A percentile compares a stretch with the other conserved stretches of the same genome.
phyloP scores from a whole-genome alignment of 2,329 filamentous ascomycete species.

The Fusarium sp. region DNA sequence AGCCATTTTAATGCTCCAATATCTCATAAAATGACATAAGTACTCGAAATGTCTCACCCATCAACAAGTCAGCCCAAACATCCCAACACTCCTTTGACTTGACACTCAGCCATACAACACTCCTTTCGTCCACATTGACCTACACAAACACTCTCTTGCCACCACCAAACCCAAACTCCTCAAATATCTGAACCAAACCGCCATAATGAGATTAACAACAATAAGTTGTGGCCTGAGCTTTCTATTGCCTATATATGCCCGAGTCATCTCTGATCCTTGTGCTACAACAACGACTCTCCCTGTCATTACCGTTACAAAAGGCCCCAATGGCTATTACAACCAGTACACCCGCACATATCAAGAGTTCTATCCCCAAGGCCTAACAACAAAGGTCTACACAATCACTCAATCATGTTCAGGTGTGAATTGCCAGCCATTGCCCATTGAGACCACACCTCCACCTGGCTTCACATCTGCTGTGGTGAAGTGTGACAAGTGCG shows the following conservation, averaged over 20 bases:
- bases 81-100: background rate
- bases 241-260: background rate
- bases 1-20: fast-evolving
- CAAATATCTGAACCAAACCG: background rate
- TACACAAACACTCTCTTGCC: background rate
- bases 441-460: constrained; percentile 5
- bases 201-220: background rate
- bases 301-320: background rate
- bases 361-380: background rate
- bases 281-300: background rate
- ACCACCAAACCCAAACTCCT: background rate
- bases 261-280: background rate
- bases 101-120: background rate
- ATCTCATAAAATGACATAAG: background rate
- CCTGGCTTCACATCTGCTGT: constrained; percentile 10
- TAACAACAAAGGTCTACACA: background rate
- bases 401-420: constrained; percentile 1
- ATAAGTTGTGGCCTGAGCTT: background rate
- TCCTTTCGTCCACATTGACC: background rate
- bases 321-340: background rate
- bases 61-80: background rate
- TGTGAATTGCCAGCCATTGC: background rate
- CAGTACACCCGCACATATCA: constrained; percentile 7
- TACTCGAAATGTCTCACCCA: background rate
- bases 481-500: constrained; percentile 2